Evolutionary conservation across 1,284 basidiomycete species (phyloP).

Genomic region (Ustilago bromivora): DNA sequence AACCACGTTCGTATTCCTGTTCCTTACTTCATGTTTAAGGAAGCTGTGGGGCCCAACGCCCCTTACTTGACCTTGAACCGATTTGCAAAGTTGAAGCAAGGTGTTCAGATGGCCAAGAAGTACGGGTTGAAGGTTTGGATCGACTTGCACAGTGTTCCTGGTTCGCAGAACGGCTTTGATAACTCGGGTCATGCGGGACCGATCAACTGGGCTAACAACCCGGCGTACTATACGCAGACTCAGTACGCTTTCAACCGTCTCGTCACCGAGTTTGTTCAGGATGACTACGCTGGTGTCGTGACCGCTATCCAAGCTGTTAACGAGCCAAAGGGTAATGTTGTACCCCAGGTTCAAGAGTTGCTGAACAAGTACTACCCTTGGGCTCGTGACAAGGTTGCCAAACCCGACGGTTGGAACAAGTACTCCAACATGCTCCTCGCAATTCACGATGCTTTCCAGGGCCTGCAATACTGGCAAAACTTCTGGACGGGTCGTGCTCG

Average conservation of each 20-base stretch:
- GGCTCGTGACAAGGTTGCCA: slow-evolving; percentile 58
- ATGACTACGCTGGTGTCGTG: slow-evolving; percentile 54
- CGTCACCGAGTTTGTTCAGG: slow-evolving; percentile 57
- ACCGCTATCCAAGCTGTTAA: slow-evolving; percentile 65
- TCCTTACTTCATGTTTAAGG: slow-evolving; percentile 83
- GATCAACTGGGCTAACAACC: slow-evolving; percentile 80
- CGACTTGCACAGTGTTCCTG: slow-evolving; percentile 75
- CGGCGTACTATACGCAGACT: slow-evolving; percentile 79
- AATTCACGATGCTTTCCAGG: slow-evolving; percentile 88
- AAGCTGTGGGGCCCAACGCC: slow-evolving; percentile 83
- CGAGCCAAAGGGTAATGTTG: slow-evolving; percentile 60
- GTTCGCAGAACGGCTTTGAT: slow-evolving; percentile 71
- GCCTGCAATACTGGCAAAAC: slow-evolving; percentile 76
- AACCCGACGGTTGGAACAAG: slow-evolving; percentile 41
- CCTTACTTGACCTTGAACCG: slow-evolving; percentile 88
- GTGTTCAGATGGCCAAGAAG: slow-evolving; percentile 81
- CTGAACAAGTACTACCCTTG: slow-evolving; percentile 56
- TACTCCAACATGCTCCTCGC: slow-evolving; percentile 70
- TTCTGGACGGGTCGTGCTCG: slow-evolving; percentile 51
- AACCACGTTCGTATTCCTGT: slow-evolving; percentile 88
- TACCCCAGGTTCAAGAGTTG: slow-evolving; percentile 34
- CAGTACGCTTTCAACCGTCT: slow-evolving; percentile 77
- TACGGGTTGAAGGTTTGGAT: slow-evolving; percentile 84
- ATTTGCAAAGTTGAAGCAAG: slow-evolving; percentile 73
- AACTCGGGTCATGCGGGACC: slow-evolving; percentile 78